Evolutionary conservation across 176 grass and related monocot genomes (phyloP).

Genomic region (Oryza nivara): DNA sequence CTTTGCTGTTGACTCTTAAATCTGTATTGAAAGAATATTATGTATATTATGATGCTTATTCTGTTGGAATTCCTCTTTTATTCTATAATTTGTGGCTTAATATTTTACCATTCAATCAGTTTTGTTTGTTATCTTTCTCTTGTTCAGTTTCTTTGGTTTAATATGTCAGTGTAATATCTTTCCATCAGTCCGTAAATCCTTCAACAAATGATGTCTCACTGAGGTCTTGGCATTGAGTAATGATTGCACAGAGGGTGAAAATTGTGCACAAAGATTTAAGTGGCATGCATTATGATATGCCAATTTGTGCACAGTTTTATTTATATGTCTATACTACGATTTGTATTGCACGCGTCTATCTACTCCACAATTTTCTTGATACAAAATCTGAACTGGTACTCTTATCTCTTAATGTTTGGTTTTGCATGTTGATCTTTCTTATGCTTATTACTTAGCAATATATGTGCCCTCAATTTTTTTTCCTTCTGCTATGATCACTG

Average conservation of each 20-base stretch:
- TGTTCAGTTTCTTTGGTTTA: background rate
- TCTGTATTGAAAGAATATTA: constrained; percentile 6
- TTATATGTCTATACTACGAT: background rate
- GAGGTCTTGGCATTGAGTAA: background rate
- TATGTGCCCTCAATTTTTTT: constrained; percentile 6
- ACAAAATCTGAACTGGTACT: background rate
- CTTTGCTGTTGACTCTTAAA: constrained; percentile 20
- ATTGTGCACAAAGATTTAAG: background rate
- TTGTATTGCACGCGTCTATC: background rate
- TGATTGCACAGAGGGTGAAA: background rate
- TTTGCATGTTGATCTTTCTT: background rate
- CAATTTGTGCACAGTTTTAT: no score
- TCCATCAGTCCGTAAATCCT: background rate
- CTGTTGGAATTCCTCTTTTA: background rate
- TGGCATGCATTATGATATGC: background rate
- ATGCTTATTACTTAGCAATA: background rate
- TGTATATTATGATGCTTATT: constrained; percentile 23
- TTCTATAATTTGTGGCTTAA: background rate
- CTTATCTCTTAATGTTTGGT: background rate
- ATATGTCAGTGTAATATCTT: background rate
- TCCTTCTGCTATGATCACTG: constrained; percentile 1
- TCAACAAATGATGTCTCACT: background rate
- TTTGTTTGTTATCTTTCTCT: background rate
- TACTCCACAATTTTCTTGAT: background rate
- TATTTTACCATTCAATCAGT: background rate